These are phyloP conservation scores for Psilocybe mexicana DNA, from an alignment of 1,284 basidiomycete genomes.

Conservation along the genomic window DNA sequence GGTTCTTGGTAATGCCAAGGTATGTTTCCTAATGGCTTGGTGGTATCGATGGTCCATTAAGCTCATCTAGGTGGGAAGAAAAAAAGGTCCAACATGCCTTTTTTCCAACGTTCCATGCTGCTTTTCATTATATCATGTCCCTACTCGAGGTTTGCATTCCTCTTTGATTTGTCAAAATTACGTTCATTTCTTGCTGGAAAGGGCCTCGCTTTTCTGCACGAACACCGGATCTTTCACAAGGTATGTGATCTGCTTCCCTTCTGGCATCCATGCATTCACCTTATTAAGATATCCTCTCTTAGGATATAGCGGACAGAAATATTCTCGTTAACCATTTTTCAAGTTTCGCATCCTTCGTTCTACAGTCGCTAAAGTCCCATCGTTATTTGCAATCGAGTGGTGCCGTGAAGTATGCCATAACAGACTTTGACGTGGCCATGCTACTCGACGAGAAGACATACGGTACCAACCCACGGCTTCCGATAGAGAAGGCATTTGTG, in stretches of 20 bases:
- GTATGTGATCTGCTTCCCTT: background rate
- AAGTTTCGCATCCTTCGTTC: background rate
- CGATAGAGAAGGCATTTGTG: background rate
- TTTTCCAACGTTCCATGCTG: background rate
- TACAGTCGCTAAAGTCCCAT: background rate
- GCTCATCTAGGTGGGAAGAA: background rate
- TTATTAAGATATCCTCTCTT: background rate
- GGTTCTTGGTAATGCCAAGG: slow-evolving; percentile 24
- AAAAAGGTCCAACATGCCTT: background rate
- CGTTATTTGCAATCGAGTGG: background rate
- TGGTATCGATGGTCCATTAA: no score
- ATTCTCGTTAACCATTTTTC: background rate
- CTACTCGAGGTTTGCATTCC: background rate
- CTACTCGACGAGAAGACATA: background rate
- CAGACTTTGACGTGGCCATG: background rate
- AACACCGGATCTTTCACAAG: background rate
- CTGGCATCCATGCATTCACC: background rate
- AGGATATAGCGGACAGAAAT: background rate
- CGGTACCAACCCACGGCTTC: background rate
- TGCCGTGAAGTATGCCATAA: background rate
- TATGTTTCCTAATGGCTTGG: background rate
- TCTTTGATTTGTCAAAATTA: background rate
- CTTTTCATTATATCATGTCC: background rate
- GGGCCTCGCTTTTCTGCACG: background rate
- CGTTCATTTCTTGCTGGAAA: background rate